These are phyloP conservation scores for Euphorbia celastroides DNA, from an alignment of 441 rosid genomes.

Conservation along the genomic window DNA sequence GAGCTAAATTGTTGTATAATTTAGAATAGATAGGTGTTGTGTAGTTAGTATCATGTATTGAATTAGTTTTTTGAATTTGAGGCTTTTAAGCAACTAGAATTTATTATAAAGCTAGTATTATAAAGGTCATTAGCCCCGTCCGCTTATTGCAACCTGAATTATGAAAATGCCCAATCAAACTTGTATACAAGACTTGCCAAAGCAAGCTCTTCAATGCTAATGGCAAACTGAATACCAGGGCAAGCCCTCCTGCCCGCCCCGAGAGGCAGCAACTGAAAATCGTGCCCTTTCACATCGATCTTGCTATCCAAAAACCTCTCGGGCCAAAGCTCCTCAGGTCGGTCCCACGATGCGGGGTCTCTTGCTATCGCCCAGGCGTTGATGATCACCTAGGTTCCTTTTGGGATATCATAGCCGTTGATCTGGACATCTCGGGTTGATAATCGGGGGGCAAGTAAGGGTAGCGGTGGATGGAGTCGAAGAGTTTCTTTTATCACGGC, in stretches of 20 bases:
- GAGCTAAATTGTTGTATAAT: no score
- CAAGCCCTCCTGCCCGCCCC: conserved; percentile 36
- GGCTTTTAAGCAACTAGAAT: no score
- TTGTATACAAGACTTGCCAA: conserved; percentile 27
- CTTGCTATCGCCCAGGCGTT: conserved; percentile 45
- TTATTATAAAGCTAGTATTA: no score
- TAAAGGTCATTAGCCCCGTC: no score
- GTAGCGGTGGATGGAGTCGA: conserved; percentile 39
- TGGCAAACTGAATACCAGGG: conserved; percentile 27
- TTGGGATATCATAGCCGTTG: conserved; percentile 28
- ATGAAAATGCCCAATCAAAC: conserved; percentile 37
- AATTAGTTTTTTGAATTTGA: no score
- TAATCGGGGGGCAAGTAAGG: conserved; percentile 34
- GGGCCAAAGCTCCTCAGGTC: conserved; percentile 35
- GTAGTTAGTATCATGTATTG: no score
- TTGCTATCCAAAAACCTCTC: conserved; percentile 39
- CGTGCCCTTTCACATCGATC: conserved; percentile 32
- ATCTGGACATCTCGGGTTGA: conserved; percentile 29
- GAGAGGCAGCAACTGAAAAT: conserved; percentile 30
- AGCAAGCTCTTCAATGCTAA: conserved; percentile 18
- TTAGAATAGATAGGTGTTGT: no score
- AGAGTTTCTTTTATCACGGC: conserved; percentile 42
- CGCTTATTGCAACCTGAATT: no score
- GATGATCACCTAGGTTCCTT: conserved; percentile 30
- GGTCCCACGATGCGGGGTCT: conserved; percentile 32